A percentile compares a stretch with the other conserved stretches of the same genome.
phyloP scores from a whole-genome alignment of 768 basidiomycete species.

The Tephrocybe sp. region DNA sequence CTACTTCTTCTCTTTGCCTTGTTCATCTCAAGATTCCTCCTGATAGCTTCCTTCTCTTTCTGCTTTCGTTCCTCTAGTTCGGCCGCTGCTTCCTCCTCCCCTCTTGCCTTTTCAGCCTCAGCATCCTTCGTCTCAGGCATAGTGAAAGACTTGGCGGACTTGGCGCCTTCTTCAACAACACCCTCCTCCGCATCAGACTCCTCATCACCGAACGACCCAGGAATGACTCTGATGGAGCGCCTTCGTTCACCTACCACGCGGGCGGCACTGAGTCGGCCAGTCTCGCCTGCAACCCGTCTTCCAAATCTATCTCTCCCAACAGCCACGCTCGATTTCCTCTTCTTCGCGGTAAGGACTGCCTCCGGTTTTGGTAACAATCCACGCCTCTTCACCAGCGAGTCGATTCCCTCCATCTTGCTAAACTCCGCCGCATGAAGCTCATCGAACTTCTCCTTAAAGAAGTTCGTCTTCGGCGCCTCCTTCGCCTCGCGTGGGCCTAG shows the following conservation, averaged over 20 bases:
- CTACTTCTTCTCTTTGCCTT: conserved; percentile 73
- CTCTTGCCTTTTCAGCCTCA: conserved; percentile 28
- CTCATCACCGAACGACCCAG: conserved; percentile 60
- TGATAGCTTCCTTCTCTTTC: conserved; percentile 56
- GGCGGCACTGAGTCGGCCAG: conserved; percentile 32
- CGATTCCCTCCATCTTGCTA: conserved; percentile 78
- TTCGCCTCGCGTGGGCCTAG: conserved; percentile 26
- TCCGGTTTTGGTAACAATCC: conserved; percentile 20
- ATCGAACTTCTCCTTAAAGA: conserved; percentile 48
- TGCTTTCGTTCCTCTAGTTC: conserved; percentile 47
- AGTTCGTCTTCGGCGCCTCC: conserved; percentile 28
- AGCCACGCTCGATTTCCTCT: conserved; percentile 53
- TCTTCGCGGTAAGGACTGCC: conserved; percentile 32
- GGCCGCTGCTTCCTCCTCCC: conserved; percentile 37
- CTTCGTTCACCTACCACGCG: conserved; percentile 49
- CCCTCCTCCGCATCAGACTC: conserved; percentile 37
- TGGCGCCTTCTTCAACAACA: conserved; percentile 39
- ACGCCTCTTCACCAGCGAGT: conserved; percentile 35
- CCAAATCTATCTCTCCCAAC: conserved; percentile 23
- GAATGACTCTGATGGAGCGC: conserved; percentile 40
- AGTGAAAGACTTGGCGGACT: conserved; percentile 11
- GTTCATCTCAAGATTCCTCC: conserved; percentile 63
- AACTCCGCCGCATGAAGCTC: conserved; percentile 66
- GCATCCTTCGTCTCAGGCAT: conserved; percentile 16
- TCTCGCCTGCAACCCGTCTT: conserved; percentile 20